These are phyloP conservation scores for Mediolabrus comicus DNA, from an alignment of 108 stramenopile species.

Conservation along the genomic window DNA sequence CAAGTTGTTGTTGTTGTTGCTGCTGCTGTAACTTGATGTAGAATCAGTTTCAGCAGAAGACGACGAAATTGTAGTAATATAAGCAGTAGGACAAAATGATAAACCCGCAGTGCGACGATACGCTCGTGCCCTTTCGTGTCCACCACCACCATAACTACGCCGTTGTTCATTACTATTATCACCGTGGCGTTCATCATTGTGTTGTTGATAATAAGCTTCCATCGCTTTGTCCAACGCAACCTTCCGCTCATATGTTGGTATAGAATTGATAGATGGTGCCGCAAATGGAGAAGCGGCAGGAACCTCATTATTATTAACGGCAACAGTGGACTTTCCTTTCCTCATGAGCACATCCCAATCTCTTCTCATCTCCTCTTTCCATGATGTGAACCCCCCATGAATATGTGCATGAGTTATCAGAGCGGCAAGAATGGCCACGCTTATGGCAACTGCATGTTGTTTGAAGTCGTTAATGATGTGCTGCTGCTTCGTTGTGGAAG, in stretches of 20 bases:
- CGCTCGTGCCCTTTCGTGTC: conserved; percentile 12
- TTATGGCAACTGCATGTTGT: conserved; percentile 61
- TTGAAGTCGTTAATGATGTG: conserved; percentile 33
- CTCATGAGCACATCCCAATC: conserved; percentile 14
- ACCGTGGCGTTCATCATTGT: neutral
- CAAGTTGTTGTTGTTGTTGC: conserved; percentile 5
- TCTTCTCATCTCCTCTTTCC: conserved; percentile 17
- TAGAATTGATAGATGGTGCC: conserved; percentile 37
- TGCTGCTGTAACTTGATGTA: neutral
- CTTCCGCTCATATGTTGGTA: conserved; percentile 10
- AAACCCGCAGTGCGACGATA: conserved; percentile 21
- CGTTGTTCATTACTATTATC: neutral
- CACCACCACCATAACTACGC: neutral
- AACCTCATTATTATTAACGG: neutral
- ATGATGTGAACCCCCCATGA: conserved; percentile 13
- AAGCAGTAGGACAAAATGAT: conserved; percentile 8
- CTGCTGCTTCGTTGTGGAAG: neutral
- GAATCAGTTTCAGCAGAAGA: neutral
- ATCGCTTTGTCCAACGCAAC: conserved; percentile 6
- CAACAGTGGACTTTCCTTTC: neutral
- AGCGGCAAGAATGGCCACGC: conserved; percentile 62
- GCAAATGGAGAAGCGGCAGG: conserved; percentile 11
- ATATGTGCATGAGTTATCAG: conserved; percentile 38
- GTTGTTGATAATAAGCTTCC: neutral
- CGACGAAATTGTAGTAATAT: neutral